phyloP scores from a whole-genome alignment of 2,329 filamentous ascomycete genomes.

The Claviceps maximensis region DNA sequence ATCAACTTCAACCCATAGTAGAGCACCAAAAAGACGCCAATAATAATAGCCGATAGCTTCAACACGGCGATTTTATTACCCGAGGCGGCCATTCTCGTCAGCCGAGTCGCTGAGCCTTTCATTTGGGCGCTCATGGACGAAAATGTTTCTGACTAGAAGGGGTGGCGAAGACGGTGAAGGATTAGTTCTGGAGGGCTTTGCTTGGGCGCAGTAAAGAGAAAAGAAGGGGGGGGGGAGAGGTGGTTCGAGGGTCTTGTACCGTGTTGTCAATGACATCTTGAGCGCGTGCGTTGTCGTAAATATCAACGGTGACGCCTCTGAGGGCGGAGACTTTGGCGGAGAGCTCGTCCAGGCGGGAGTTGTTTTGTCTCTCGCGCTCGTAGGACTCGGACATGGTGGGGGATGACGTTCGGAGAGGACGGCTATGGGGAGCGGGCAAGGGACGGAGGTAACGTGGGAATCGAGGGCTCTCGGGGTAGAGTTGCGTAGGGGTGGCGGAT shows the following conservation, averaged over 20 bases:
- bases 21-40: conserved; percentile 57
- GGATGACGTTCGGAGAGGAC: background rate
- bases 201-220: too few relatives aligned
- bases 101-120: conserved; percentile 67
- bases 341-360: conserved; percentile 83
- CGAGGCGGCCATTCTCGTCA: conserved; percentile 80
- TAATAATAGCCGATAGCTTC: conserved; percentile 74
- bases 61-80: conserved; percentile 87
- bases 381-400: conserved; percentile 57
- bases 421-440: too few relatives aligned
- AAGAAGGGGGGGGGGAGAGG: background rate
- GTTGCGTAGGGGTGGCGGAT: too few relatives aligned
- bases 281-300: conserved; percentile 87
- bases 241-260: conserved; percentile 37
- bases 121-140: conserved; percentile 72
- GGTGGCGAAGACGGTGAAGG: too few relatives aligned
- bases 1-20: conserved; percentile 60
- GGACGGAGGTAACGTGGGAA: too few relatives aligned
- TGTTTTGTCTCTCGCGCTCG: conserved; percentile 82
- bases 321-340: conserved; percentile 83
- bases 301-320: conserved; percentile 89
- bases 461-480: too few relatives aligned
- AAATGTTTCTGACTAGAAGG: conserved; percentile 67
- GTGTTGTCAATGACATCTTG: conserved; percentile 82
- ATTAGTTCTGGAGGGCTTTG: background rate